These are phyloP conservation scores for Smittium culicis DNA, from an alignment of 371 early-diverging fungal genomes.

Conservation along the genomic window DNA sequence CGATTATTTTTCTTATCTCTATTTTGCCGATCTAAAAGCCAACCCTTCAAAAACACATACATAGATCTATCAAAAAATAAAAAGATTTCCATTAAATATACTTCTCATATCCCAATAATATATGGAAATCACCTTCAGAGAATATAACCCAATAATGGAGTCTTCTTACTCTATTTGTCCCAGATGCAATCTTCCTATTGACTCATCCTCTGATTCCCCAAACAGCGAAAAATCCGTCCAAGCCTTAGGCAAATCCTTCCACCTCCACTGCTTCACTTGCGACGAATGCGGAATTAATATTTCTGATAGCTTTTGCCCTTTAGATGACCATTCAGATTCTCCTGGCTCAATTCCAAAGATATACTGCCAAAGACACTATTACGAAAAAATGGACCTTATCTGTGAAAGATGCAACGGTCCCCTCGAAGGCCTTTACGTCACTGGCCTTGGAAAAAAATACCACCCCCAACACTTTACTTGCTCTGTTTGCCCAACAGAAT, in stretches of 20 bases:
- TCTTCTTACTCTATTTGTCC: not conserved
- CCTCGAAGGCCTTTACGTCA: constrained; percentile 79
- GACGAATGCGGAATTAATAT: constrained; percentile 29
- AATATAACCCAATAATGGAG: not conserved
- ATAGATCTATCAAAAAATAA: too few relatives aligned
- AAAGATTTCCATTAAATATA: too few relatives aligned
- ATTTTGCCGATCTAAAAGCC: too few relatives aligned
- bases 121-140: not conserved
- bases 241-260: constrained; percentile 73
- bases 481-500: constrained; percentile 75
- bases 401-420: constrained; percentile 83
- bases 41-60: too few relatives aligned
- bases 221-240: constrained; percentile 52
- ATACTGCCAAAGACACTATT: constrained; percentile 31
- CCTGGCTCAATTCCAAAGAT: constrained; percentile 13
- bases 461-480: constrained; percentile 94
- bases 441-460: constrained; percentile 78
- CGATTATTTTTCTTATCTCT: too few relatives aligned
- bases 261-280: constrained; percentile 86
- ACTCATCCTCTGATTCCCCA: not conserved
- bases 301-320: constrained; percentile 28
- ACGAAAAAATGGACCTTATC: constrained; percentile 46
- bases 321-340: constrained; percentile 19
- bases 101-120: too few relatives aligned
- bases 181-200: not conserved